Conservation (phyloP, 1,284 basidiomycete species). For the Puccinia novopanici region DNA sequence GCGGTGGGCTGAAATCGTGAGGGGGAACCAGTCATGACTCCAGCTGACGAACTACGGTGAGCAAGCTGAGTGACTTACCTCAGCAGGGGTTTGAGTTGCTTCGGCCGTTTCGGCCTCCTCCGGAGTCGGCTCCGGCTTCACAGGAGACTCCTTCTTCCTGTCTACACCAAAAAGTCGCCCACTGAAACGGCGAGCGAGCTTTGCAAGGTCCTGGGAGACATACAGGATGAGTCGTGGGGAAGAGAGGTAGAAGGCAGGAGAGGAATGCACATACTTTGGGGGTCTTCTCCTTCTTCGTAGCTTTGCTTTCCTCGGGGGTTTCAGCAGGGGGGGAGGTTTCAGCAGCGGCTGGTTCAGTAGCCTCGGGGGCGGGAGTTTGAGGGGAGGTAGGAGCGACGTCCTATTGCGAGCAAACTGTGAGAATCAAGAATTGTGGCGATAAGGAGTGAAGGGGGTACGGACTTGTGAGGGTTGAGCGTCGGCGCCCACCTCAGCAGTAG, state of each 20-base stretch:
- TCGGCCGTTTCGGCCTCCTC: conserved; percentile 33
- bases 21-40: no score
- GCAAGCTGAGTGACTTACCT: not conserved
- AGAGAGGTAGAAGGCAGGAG: not conserved
- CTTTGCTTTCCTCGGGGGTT: conserved; percentile 14
- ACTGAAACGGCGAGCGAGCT: conserved; percentile 46
- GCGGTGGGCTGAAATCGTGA: not conserved
- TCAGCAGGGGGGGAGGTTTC: not conserved
- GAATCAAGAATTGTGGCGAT: not conserved
- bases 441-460: not conserved
- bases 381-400: not conserved
- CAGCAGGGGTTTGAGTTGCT: not conserved
- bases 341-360: not conserved
- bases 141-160: conserved; percentile 29
- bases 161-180: conserved; percentile 39
- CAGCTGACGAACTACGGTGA: no score
- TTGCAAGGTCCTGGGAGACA: conserved; percentile 33
- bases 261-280: conserved; percentile 26
- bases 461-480: conserved; percentile 13
- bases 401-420: not conserved
- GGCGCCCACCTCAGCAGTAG: not conserved
- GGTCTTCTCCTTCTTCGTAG: conserved; percentile 37
- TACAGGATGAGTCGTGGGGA: not conserved
- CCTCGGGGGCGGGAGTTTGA: not conserved
- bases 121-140: conserved; percentile 30